phyloP scores from a whole-genome alignment of 2,329 filamentous ascomycete genomes.

The Pseudonectria buxi region DNA sequence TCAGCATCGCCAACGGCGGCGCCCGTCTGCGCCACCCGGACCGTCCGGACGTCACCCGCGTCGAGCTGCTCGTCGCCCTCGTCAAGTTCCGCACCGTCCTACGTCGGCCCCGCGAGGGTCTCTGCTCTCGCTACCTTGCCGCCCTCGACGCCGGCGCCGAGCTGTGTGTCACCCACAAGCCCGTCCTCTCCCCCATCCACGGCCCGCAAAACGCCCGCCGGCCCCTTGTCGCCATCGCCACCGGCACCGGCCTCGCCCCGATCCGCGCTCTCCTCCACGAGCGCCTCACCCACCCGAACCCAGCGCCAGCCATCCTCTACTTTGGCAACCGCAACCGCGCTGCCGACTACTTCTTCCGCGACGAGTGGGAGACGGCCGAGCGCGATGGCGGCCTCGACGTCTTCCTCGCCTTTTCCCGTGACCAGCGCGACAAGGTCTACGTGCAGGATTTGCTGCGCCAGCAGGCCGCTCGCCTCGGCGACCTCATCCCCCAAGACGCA shows the following conservation, averaged over 20 bases:
- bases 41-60: constrained; percentile 30
- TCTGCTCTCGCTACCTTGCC: constrained; percentile 83
- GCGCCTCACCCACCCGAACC: constrained; percentile 35
- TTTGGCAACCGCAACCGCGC: constrained; percentile 73
- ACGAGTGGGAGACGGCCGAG: constrained; percentile 57
- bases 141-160: constrained; percentile 51
- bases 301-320: constrained; percentile 55
- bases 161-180: constrained; percentile 55
- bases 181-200: constrained; percentile 36
- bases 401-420: constrained; percentile 43
- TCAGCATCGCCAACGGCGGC: constrained; percentile 81
- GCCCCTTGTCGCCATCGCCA: constrained; percentile 71
- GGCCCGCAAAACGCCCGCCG: constrained; percentile 29
- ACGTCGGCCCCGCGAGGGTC: constrained; percentile 73
- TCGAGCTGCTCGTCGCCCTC: constrained; percentile 76
- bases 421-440: constrained; percentile 44
- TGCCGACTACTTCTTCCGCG: constrained; percentile 74
- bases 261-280: constrained; percentile 76
- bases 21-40: constrained; percentile 25
- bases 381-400: constrained; percentile 23
- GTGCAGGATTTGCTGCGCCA: constrained; percentile 48
- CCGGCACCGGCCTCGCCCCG: constrained; percentile 82
- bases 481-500: constrained; percentile 31
- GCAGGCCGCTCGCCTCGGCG: constrained; percentile 28
- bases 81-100: constrained; percentile 89